phyloP scores from a whole-genome alignment of 345 rosid species.

The Citrus sinensis region DVS_A1.0 CM039165.1:30736001-30736500 shows the following conservation, averaged over 20 bases:
- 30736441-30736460: too few species aligned
- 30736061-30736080: conserved; percentile 53
- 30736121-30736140: conserved; percentile 84
- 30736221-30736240: background rate
- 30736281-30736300: background rate
- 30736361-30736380: too few species aligned
- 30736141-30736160: conserved; percentile 76
- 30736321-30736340: background rate
- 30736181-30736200: background rate
- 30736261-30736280: background rate
- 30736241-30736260: background rate
- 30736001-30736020: conserved; percentile 92
- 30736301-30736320: background rate
- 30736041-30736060: conserved; percentile 58
- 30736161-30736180: conserved; percentile 25
- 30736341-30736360: too few species aligned
- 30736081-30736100: conserved; percentile 79
- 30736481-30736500: too few species aligned
- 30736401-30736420: too few species aligned
- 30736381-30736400: too few species aligned
- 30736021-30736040: conserved; percentile 84
- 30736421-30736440: too few species aligned
- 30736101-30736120: conserved; percentile 57
- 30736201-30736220: background rate
- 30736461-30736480: too few species aligned